Evolutionary conservation across 2,329 filamentous ascomycete species (phyloP).

Genomic region (Alternaria postmessia): DNA sequence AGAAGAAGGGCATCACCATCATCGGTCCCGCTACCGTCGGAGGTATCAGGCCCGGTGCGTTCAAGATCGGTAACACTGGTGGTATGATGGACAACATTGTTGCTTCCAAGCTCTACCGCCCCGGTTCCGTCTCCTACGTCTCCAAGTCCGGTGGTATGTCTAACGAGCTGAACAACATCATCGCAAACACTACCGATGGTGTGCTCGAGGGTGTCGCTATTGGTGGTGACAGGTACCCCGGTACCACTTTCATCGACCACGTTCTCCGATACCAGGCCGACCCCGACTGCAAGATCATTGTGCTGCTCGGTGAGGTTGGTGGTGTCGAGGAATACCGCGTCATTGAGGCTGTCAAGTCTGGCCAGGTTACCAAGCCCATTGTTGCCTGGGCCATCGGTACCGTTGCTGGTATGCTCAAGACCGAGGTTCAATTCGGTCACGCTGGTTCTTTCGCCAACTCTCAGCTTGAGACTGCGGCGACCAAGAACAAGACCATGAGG

Average conservation of each 20-base stretch:
- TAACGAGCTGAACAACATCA: conserved; percentile 99
- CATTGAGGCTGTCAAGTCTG: conserved; percentile 95
- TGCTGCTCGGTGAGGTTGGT: conserved; percentile 97
- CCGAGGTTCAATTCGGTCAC: conserved; percentile 99
- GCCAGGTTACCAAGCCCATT: conserved; percentile 96
- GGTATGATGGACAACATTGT: conserved; percentile 99
- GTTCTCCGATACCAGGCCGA: conserved; percentile 95
- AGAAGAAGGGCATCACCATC: conserved; percentile 99
- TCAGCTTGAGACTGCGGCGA: conserved; percentile 93
- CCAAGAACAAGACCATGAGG: conserved; percentile 97
- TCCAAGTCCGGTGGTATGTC: conserved; percentile 99
- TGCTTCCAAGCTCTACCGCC: conserved; percentile 99
- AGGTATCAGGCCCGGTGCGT: conserved; percentile 98
- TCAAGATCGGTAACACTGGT: conserved; percentile 99
- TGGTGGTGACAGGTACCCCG: conserved; percentile 97
- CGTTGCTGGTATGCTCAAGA: conserved; percentile 99
- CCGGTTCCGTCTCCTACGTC: conserved; percentile 98
- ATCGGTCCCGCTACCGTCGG: conserved; percentile 98
- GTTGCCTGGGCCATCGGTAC: conserved; percentile 99
- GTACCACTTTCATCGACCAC: conserved; percentile 99
- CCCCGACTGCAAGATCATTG: conserved; percentile 95
- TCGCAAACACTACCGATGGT: conserved; percentile 94
- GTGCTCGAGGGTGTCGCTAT: conserved; percentile 99
- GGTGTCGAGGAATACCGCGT: conserved; percentile 99
- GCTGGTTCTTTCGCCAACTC: conserved; percentile 99